phyloP scores from a whole-genome alignment of 352 stramenopile species.

The Globisporangium orthogonon region DNA sequence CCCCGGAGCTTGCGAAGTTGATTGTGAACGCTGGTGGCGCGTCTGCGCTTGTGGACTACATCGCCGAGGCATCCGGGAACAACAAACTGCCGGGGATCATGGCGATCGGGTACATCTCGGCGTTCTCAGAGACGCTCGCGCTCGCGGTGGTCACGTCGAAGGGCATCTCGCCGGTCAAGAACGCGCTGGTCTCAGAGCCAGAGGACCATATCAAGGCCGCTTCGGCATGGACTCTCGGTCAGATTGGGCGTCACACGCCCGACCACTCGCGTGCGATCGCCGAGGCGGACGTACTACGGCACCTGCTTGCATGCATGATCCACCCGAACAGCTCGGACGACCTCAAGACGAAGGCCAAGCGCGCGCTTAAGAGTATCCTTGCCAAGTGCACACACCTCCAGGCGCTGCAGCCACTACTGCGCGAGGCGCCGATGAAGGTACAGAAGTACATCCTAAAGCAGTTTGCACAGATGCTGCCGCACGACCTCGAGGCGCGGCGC shows the following conservation, averaged over 20 bases:
- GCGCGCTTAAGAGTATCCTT: constrained; percentile 91
- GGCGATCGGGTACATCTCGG: constrained; percentile 93
- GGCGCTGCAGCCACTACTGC: constrained; percentile 89
- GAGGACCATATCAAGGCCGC: constrained; percentile 96
- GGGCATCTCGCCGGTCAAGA: constrained; percentile 90
- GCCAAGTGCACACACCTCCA: constrained; percentile 93
- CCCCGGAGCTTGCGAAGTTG: constrained; percentile 92
- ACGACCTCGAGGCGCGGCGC: constrained; percentile 89
- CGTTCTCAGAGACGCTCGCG: constrained; percentile 92
- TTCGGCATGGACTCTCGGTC: constrained; percentile 92
- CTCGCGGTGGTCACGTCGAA: constrained; percentile 94
- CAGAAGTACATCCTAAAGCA: constrained; percentile 96
- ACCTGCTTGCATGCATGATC: constrained; percentile 92
- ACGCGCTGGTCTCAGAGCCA: constrained; percentile 88
- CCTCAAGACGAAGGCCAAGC: constrained; percentile 92
- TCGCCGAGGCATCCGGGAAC: constrained; percentile 87
- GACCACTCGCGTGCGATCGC: constrained; percentile 90
- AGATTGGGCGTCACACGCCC: constrained; percentile 92
- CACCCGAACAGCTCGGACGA: constrained; percentile 90
- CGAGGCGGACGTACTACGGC: constrained; percentile 90
- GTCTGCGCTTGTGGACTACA: constrained; percentile 91
- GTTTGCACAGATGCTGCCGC: constrained; percentile 92
- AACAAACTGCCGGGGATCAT: constrained; percentile 94
- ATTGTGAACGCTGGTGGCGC: constrained; percentile 95
- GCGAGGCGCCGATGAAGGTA: constrained; percentile 90